Evolutionary conservation across 345 rosid genomes (phyloP), one percentile per base, ranked within the genome.

Genomic region (Linum usitatissimum): DNA sequence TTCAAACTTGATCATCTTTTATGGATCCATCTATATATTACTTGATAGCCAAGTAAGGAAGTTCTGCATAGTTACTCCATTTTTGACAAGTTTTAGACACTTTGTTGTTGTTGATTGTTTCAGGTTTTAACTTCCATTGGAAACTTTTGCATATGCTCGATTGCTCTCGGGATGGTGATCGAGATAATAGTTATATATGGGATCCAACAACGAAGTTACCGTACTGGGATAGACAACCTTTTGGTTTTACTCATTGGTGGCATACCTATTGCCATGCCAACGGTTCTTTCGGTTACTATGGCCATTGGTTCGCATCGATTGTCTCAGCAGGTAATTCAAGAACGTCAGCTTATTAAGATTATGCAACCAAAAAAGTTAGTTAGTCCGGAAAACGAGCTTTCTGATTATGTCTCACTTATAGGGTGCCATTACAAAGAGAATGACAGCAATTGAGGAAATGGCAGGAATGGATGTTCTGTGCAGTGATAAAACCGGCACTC

Each of bases 381-480:
- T 10, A 45, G 17, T 10, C 15, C 3, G 17, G 51, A 6, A 45
- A 45, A 45, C 10, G 14, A 13, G 10, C 3, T 45, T 45, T 10
- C 14, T 10, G 51, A 45, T 45, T 7, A 13, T 10, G 17, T 38
- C 7, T 36, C 55, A 2, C 58, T 5, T 68, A 53, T 70, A 87
- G 90, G 98, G 96, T 48, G 96, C 92, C 61, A 88, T 88, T 66
- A 91, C 95, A 53, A 91, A 88, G 78, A 83, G 98, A 67, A 91
- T 91, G 96, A 86, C 98, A 39, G 95, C 98, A 15, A 91, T 91
- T 53, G 98, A 88, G 76, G 98, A 91, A 79, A 91, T 91, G 97
- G 93, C 95, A 3, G 97, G 97, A 20, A 90, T 90, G 97, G 97
- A 90, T 83, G 95, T 90, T 70, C 72, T 91, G 18, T 91, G 97